These are phyloP conservation scores for Rhodotorula glutinis DNA, from an alignment of 1,284 basidiomycete species.

Conservation along the genomic window DNA sequence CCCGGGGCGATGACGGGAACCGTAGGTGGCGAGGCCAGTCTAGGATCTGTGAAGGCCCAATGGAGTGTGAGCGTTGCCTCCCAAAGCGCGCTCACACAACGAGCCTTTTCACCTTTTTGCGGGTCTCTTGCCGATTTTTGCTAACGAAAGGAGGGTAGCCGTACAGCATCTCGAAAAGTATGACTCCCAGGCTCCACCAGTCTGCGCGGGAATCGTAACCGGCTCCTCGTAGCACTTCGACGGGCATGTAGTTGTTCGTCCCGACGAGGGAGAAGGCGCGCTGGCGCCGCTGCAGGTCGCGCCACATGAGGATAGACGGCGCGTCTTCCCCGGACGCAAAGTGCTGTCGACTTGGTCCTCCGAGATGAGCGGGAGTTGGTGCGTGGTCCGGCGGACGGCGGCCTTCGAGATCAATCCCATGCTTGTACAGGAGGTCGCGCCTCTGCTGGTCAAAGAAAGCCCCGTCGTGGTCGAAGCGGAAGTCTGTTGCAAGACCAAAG, in stretches of 20 bases:
- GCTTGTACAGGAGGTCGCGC: slow-evolving; percentile 78
- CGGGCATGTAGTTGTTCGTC: slow-evolving; percentile 19
- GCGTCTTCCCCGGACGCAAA: slow-evolving; percentile 55
- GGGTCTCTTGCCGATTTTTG: slow-evolving; percentile 83
- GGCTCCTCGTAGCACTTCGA: slow-evolving; percentile 79
- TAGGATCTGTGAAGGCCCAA: slow-evolving; percentile 51
- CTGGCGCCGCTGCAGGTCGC: slow-evolving; percentile 88
- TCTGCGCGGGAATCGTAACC: slow-evolving; percentile 94
- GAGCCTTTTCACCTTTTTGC: slow-evolving; percentile 11
- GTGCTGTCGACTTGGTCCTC: slow-evolving; percentile 18
- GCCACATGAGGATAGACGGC: slow-evolving; percentile 71
- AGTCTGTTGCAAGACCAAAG: slow-evolving; percentile 84
- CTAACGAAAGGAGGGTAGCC: slow-evolving; percentile 85
- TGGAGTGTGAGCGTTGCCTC: slow-evolving; percentile 56
- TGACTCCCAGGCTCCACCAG: slow-evolving; percentile 65
- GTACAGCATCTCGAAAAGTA: slow-evolving; percentile 46
- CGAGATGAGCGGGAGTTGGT: neutral
- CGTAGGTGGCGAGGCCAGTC: slow-evolving; percentile 85
- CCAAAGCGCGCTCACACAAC: too few relatives aligned
- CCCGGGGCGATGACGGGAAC: slow-evolving; percentile 77
- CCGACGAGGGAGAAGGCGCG: slow-evolving; percentile 86
- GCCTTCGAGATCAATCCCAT: slow-evolving; percentile 91
- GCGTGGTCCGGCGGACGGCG: slow-evolving; percentile 41
- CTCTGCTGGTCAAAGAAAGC: slow-evolving; percentile 87
- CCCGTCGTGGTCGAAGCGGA: slow-evolving; percentile 67